phyloP scores from a whole-genome alignment of 2,329 filamentous ascomycete genomes.

The Paracoccidioides lutzii region DNA sequence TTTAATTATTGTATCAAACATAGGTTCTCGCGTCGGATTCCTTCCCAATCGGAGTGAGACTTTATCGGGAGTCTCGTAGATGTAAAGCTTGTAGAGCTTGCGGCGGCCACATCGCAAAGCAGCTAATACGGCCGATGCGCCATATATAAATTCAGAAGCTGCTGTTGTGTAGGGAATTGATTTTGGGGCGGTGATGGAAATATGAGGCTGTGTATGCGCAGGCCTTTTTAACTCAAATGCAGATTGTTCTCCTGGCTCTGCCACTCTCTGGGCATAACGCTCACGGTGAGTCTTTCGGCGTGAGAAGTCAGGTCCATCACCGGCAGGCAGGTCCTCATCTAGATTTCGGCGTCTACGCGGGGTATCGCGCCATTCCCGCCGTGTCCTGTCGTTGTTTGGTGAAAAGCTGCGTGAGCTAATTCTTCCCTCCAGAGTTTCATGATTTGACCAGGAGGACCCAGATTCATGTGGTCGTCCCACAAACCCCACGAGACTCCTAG shows the following conservation, averaged over 20 bases:
- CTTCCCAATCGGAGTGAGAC: slow-evolving; percentile 32
- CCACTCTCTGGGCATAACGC: neutral
- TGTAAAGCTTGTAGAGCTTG: slow-evolving; percentile 72
- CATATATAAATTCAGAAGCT: slow-evolving; percentile 84
- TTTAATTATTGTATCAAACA: slow-evolving; percentile 22
- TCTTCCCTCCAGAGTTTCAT: neutral
- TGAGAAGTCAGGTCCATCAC: neutral
- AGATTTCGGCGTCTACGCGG: neutral
- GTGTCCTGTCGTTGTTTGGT: neutral
- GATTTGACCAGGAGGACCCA: neutral
- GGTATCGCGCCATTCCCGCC: neutral
- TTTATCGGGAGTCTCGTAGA: slow-evolving; percentile 45
- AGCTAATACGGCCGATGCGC: slow-evolving; percentile 64
- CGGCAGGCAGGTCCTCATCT: neutral
- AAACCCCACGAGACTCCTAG: neutral
- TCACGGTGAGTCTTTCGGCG: neutral
- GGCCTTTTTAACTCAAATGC: neutral
- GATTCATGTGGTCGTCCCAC: neutral
- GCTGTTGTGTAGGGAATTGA: slow-evolving; percentile 63
- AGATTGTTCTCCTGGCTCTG: neutral
- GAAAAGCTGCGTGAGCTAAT: neutral
- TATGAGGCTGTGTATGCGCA: neutral
- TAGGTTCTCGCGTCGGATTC: slow-evolving; percentile 13
- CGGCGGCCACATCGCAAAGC: slow-evolving; percentile 58
- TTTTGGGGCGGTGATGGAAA: slow-evolving; percentile 25